Base-by-base conservation (phyloP, 2,329 filamentous ascomycete species). In the Rasamsonia emersonii region DNA sequence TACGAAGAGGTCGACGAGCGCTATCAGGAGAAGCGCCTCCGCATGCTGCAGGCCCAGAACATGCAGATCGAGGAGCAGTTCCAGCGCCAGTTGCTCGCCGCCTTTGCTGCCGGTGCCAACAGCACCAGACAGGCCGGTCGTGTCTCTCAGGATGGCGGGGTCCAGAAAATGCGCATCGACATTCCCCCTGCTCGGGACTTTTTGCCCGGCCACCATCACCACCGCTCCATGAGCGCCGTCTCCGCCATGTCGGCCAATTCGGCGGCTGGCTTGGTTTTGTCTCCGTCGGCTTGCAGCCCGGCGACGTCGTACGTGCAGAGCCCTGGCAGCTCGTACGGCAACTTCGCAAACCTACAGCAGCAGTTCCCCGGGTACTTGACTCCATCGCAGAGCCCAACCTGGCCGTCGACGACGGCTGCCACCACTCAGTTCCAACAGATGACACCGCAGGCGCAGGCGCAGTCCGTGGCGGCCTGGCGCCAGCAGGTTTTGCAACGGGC, bases 1-100 rank as follows among this genome's bases (percentile, higher is more conserved):
- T 95, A 95, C 53, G 86, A 94, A 50, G 88, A 94, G 57, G 84
- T 93, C 50, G 86, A 93, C 32, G 84, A 93, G 45, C 82, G 88
- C 35, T 59, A 59, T 29, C 54, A 58, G 34, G 55, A 59, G 31
- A 60, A 59, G 35, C 52, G 56, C 18, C 51, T 56, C 24, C 51
- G 49, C n/a, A 55, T 59, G 46, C 44, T 60, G 28, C 54, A 59
- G 24, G 52, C 49, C 4, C 56, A 60, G 40, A 59, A 53, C 37
- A 42, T 49, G 43, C 50, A 58, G 38, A 50, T 60, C 28, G 52
- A 61, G 37, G 48, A 51, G 29, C 51, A 59, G 27, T 55, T 61
- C 33, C 48, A 56, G 20, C 50, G 51, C 16, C 54, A 59, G 24
- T 41, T 60, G 3, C 43, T 59, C n/a, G 50, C 52, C 1, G 51